Percentiles rank a stretch among this genome's conserved stretches.
These are phyloP conservation scores for Sporobolus alterniflorus DNA, from an alignment of 202 grass and related monocot genomes.

Conservation along the genomic window DNA sequence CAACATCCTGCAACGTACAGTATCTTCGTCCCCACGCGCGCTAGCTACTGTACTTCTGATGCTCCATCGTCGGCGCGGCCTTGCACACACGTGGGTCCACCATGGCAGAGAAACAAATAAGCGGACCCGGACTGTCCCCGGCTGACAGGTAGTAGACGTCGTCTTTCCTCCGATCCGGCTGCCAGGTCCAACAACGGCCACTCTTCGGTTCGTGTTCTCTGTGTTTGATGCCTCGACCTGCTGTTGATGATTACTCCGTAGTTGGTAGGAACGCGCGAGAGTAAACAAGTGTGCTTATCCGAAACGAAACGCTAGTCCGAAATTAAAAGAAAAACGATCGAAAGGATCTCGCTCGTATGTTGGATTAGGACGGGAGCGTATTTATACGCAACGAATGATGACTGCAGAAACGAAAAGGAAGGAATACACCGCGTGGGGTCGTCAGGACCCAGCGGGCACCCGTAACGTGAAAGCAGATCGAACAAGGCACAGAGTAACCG, in stretches of 20 bases:
- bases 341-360: constrained; percentile 10
- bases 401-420: too few species aligned
- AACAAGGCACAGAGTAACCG: constrained; percentile 1
- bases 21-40: not conserved
- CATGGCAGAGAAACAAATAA: too few species aligned
- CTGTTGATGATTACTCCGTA: too few species aligned
- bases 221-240: too few species aligned
- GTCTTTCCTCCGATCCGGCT: too few species aligned
- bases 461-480: too few species aligned
- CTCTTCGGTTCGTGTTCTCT: too few species aligned
- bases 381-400: not conserved
- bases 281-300: not conserved
- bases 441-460: too few species aligned
- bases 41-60: too few species aligned
- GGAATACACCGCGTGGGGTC: too few species aligned
- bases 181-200: too few species aligned
- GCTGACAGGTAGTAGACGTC: not conserved
- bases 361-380: constrained; percentile 37
- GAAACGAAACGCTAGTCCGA: not conserved
- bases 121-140: not conserved
- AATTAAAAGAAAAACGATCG: constrained; percentile 14
- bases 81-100: not conserved
- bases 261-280: not conserved
- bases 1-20: not conserved
- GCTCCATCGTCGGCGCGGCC: too few species aligned